Evolutionary conservation across 768 basidiomycete species (phyloP), one percentile per base, ranked within the genome.

Genomic region (Tephrocybe sp.): DNA sequence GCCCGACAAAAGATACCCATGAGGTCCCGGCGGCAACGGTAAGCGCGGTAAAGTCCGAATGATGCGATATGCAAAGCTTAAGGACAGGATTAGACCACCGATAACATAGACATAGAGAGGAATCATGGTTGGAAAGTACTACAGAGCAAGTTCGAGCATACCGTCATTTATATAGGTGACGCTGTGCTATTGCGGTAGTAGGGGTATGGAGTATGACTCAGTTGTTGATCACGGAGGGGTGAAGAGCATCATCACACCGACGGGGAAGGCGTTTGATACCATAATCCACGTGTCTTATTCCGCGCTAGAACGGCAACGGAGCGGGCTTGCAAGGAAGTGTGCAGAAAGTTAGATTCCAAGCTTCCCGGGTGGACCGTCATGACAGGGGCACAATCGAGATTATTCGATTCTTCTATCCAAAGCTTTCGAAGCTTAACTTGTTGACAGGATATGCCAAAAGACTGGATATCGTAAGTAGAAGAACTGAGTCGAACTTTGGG

Each of bases 1-100:
- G 16, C 67, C 67, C 11, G 49, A 51, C n/a, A 66, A 31, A 15
- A 59, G 31, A 15, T 16, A 31, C 13, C 60, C 63, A 19, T 43
- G 49, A 42, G 67, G 67, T 9, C 64, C 67, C 25, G 66, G 66
- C 15, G 67, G 63, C 15, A 64, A 48, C 6, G 58, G 55, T n/a
- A 63, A 46, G 22, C 35, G 38, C 12, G 15, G n/a, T 31, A 15
- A 41, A 35, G 39, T 44, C 13, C 39, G 46, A 8, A 15, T 46
- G 24, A 32, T 26, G 12, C 48, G 31, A 38, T 30, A 48, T 11
- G 24, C 7, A 39, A 32, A 13, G 12, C 44, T 24, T 24, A 52
- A 12, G 24, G 21, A 30, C 32, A 49, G 25, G 12, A 49, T 38
- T 44, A 59, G 22, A 35, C 43, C 47, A 36, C 40, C 5, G 6